Percentiles rank a stretch among this genome's conserved stretches.
These are phyloP conservation scores for Pezicula rhizophila DNA, from an alignment of 2,329 filamentous ascomycete species.

Conservation along the genomic window DNA sequence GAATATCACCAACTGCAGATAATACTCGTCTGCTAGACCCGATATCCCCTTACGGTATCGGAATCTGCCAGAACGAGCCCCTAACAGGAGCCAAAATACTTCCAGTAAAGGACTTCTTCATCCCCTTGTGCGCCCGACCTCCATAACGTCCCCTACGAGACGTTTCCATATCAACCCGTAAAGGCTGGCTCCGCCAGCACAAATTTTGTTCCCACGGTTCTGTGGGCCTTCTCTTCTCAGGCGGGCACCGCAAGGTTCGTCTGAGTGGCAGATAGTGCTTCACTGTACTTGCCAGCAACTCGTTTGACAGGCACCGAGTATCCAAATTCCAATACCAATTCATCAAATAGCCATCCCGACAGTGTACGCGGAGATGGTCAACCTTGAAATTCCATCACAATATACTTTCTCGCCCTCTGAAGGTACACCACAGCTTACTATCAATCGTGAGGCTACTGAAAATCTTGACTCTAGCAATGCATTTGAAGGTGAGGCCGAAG, in stretches of 20 bases:
- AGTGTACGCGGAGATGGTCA: constrained; percentile 66
- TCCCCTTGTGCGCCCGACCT: constrained; percentile 77
- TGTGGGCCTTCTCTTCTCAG: constrained; percentile 97
- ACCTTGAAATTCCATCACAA: constrained; percentile 71
- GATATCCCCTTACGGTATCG: constrained; percentile 82
- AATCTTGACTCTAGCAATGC: constrained; percentile 93
- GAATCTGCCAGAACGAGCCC: constrained; percentile 65
- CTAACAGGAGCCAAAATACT: constrained; percentile 74
- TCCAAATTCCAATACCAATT: constrained; percentile 15
- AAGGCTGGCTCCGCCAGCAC: constrained; percentile 86
- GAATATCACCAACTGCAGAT: constrained; percentile 42
- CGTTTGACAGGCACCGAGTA: constrained; percentile 8
- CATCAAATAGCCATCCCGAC: neutral
- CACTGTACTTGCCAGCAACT: constrained; percentile 49
- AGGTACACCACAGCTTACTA: constrained; percentile 84
- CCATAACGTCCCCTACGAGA: constrained; percentile 77
- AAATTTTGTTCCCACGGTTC: constrained; percentile 51
- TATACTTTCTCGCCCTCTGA: constrained; percentile 78
- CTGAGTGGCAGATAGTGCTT: constrained; percentile 97
- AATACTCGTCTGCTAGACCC: constrained; percentile 72
- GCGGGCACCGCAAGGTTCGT: constrained; percentile 91
- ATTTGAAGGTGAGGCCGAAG: constrained; percentile 70
- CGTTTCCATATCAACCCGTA: constrained; percentile 53
- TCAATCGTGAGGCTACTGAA: constrained; percentile 90
- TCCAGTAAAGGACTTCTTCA: constrained; percentile 73